Conservation (phyloP, 148 eudicot genomes). For the Amaranthus cruentus region DNA sequence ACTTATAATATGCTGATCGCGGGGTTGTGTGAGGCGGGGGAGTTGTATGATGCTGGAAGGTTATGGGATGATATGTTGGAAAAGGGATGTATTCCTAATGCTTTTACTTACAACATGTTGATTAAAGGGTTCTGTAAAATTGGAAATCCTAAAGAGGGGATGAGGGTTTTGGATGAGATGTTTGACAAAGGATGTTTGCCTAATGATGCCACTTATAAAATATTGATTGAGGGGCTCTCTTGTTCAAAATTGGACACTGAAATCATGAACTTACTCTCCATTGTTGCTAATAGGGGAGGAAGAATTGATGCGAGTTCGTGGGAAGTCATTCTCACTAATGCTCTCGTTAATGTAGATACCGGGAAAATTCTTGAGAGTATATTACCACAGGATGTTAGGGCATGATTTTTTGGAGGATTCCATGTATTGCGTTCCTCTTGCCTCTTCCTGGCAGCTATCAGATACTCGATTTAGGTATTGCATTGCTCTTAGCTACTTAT, state of each 20-base stretch:
- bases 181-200: constrained; percentile 54
- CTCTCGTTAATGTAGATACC: constrained; percentile 28
- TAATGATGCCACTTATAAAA: constrained; percentile 50
- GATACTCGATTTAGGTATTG: background rate
- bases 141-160: constrained; percentile 67
- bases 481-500: background rate
- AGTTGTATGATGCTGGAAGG: constrained; percentile 73
- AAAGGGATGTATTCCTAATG: constrained; percentile 58
- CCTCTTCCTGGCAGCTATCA: background rate
- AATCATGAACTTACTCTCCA: constrained; percentile 36
- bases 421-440: background rate
- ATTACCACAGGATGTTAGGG: constrained; percentile 11
- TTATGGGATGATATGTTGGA: constrained; percentile 92
- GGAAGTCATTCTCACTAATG: constrained; percentile 39
- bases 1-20: constrained; percentile 75
- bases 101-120: constrained; percentile 69
- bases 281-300: constrained; percentile 31
- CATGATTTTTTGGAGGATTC: background rate
- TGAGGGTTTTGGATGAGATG: constrained; percentile 75
- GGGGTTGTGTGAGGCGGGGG: constrained; percentile 79
- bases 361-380: constrained; percentile 26
- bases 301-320: constrained; percentile 43
- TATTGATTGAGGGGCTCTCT: constrained; percentile 53
- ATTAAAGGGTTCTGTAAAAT: constrained; percentile 76
- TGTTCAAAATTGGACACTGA: constrained; percentile 37